phyloP scores from a whole-genome alignment of 2,329 filamentous ascomycete species.

The Cyanodermella asteris region DNA sequence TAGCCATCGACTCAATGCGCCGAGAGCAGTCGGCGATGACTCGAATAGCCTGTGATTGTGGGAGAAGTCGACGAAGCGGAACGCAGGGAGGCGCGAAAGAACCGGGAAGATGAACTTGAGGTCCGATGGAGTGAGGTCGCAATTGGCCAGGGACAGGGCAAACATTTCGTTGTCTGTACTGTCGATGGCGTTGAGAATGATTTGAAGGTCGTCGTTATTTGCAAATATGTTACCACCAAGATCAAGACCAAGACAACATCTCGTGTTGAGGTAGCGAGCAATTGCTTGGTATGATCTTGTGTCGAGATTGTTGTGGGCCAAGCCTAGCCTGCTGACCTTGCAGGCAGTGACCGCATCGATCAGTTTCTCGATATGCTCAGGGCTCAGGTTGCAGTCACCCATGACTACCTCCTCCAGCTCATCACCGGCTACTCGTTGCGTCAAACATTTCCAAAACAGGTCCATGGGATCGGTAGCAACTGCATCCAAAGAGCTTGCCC shows the following conservation, averaged over 20 bases:
- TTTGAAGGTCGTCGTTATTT: constrained; percentile 39
- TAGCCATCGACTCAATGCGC: constrained; percentile 58
- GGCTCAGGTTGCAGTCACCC: constrained; percentile 52
- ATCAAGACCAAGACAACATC: constrained; percentile 70
- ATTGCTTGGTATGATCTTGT: constrained; percentile 54
- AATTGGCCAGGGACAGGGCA: constrained; percentile 70
- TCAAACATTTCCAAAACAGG: constrained; percentile 58
- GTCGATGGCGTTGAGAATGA: constrained; percentile 25
- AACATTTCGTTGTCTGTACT: constrained; percentile 39
- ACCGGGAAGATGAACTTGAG: constrained; percentile 56
- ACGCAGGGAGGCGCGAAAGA: constrained; percentile 44
- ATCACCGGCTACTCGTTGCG: constrained; percentile 52
- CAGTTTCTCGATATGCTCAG: constrained; percentile 49
- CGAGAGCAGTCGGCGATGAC: constrained; percentile 48
- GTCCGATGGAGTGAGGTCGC: constrained; percentile 51
- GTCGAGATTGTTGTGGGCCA: constrained; percentile 64
- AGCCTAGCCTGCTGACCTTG: constrained; percentile 54
- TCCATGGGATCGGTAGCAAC: constrained; percentile 16
- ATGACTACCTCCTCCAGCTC: constrained; percentile 66
- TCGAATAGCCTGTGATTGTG: constrained; percentile 70
- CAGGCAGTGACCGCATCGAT: constrained; percentile 66
- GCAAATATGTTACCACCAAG: constrained; percentile 77
- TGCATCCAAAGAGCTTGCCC: no score
- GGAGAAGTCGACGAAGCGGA: constrained; percentile 79
- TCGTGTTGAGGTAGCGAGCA: constrained; percentile 50